These are phyloP conservation scores for Fusarium anguioides DNA, from an alignment of 2,329 filamentous ascomycete species.

Conservation along the genomic window DNA sequence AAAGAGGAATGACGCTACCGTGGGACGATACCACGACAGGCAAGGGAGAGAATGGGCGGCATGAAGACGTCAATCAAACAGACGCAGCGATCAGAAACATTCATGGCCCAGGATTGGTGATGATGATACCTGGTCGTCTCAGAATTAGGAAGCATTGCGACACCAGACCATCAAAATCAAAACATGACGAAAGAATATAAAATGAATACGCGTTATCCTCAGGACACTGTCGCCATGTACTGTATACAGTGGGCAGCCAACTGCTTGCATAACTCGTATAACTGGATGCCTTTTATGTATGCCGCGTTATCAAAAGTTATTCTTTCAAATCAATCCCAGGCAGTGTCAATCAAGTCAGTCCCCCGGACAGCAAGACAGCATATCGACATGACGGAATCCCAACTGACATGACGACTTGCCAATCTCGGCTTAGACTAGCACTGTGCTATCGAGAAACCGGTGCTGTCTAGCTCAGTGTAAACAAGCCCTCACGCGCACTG, in stretches of 20 bases:
- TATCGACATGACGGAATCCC: slow-evolving; percentile 31
- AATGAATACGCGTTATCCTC: slow-evolving; percentile 33
- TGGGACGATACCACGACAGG: slow-evolving; percentile 42
- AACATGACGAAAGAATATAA: slow-evolving; percentile 30
- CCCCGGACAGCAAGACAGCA: slow-evolving; percentile 10
- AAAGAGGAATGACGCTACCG: slow-evolving; percentile 42
- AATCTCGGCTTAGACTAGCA: slow-evolving; percentile 27
- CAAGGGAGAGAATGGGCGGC: slow-evolving; percentile 30
- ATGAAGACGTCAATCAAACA: slow-evolving; percentile 39
- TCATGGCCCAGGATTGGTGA: slow-evolving; percentile 28
- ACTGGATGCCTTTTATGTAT: neutral
- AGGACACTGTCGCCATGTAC: slow-evolving; percentile 12
- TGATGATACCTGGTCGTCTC: slow-evolving; percentile 38
- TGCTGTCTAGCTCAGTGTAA: slow-evolving; percentile 22
- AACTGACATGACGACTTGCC: slow-evolving; percentile 41
- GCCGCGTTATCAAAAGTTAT: slow-evolving; percentile 21
- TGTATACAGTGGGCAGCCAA: slow-evolving; percentile 14
- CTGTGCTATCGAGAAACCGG: slow-evolving; percentile 25
- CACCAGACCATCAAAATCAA: slow-evolving; percentile 26
- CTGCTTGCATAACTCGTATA: slow-evolving; percentile 24
- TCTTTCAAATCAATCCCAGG: neutral
- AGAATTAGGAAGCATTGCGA: slow-evolving; percentile 36
- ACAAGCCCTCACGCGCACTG: slow-evolving; percentile 28
- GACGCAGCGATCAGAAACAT: slow-evolving; percentile 36
- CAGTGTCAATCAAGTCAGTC: neutral